Base-by-base conservation (phyloP, 768 basidiomycete species). In the Podaxis pistillaris region DNA sequence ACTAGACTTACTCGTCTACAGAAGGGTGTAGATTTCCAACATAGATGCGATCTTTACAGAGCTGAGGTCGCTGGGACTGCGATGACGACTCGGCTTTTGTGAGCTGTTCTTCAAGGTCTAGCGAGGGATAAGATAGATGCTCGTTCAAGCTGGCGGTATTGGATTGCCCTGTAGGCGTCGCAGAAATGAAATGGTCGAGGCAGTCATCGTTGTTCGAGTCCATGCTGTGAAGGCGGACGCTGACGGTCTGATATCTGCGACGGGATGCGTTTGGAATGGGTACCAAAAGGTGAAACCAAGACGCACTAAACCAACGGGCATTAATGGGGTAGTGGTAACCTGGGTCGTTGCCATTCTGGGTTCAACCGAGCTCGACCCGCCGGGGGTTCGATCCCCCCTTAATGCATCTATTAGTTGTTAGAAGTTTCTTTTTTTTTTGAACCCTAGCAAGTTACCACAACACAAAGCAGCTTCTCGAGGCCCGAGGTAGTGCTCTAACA, bases 381-480 rank as follows among this genome's bases (percentile, higher is more conserved):
- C 87, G 88, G 86, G 87, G 86, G 88, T 89, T 89, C 87, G 86
- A 89, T 89, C 88, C 88, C 87, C 88, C 65, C 86, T 88, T 88
- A 87, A 88, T 88, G 87, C 87, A 88, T 33, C 30, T 0, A 0
- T 0, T 6, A 6, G 28, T 28, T 28, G 26, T 28, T 28, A 7
- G 1, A 30, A 26, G 5, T 30, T 30, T 7, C 7, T 9, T 2
- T 9, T n/a, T n/a, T 44, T 33, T 38, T 19, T 9, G 19, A 3
- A 5, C 9, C 33, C 17, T 36, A 40, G 19, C 19, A 7, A 50
- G 49, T 50, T 26, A 1, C 41, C n/a, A 2, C 8, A 4, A 44
- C 2, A 1, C 33, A 9, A 33, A 9, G 33, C 2, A 9, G 33
- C 9, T 33, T 33, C 2, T 9, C 8, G 33, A 2, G 8, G 33